Base-by-base conservation (phyloP, 768 basidiomycete genomes). In the Boletus rex-veris region DNA sequence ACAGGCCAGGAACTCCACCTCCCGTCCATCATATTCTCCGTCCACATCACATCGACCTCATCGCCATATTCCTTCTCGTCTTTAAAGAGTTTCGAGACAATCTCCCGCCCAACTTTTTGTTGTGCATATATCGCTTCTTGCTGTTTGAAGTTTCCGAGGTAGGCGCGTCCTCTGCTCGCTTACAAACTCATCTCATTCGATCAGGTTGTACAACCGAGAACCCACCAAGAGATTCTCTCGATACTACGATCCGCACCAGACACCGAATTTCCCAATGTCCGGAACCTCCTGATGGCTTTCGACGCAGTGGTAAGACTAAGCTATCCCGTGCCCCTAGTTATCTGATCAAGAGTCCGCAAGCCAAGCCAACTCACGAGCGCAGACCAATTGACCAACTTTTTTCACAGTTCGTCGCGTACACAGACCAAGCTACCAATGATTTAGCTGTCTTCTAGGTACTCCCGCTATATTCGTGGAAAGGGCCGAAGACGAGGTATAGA, bases 101-200 rank as follows among this genome's bases (percentile, higher is more conserved):
- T 24, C 75, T 89, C 10, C 81, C 87, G 2, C 65, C 79, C 19
- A 58, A 70, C 7, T 90, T 88, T 63, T 65, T 81, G 14, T 72
- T 90, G 18, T 82, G 85, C 60, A 63, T 89, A 14, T 81, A 85
- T 53, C 82, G 87, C 16, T 71, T 86, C 49, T 73, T 92, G 31
- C 70, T 92, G 50, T 77, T 79, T 50, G 88, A 93, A 69, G 75
- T 86, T 4, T 76, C 84, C 14, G 90, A 93, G 79, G 90, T 80
- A 11, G 24, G 62, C 44, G 26, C 48, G 31, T 21, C 24, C 39
- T 15, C 26, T 33, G 7, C 44, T 30, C 10, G 21, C 3, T 33
- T 24, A 36, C 48, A 38, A 35, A 52, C 28, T 3, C n/a, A 4
- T 37, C 52, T 50, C 44, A 62, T 40, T 45, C 31, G 51, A 7